Conservation (phyloP, 2,329 filamentous ascomycete genomes). For the Penicillium sp. region DNA sequence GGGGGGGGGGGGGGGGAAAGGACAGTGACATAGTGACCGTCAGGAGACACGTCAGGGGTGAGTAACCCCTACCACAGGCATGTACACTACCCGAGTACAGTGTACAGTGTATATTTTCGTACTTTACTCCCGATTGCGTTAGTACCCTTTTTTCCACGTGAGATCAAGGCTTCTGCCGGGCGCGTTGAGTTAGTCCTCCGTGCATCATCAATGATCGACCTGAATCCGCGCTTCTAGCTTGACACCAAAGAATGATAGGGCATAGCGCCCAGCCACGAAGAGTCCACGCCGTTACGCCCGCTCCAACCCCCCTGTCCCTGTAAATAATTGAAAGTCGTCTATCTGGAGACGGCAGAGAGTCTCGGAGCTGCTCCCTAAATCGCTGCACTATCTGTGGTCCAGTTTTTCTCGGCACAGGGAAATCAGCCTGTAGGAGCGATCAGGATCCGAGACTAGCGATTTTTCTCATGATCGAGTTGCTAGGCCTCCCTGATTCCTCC, state of each 20-base stretch:
- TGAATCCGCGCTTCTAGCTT: background rate
- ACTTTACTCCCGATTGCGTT: background rate
- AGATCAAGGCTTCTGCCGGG: constrained; percentile 3
- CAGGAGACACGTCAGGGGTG: constrained; percentile 16
- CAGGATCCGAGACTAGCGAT: constrained; percentile 15
- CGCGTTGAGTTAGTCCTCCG: background rate
- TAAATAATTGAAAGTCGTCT: background rate
- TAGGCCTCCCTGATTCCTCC: background rate
- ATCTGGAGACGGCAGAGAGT: background rate
- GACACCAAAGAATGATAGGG: background rate
- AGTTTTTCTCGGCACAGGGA: background rate
- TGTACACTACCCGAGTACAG: too few relatives aligned
- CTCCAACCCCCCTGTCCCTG: background rate
- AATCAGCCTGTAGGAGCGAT: constrained; percentile 3
- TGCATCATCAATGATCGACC: constrained; percentile 3
- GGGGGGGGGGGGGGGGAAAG: background rate
- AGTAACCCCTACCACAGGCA: background rate
- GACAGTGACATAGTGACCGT: constrained; percentile 16
- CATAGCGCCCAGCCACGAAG: constrained; percentile 2
- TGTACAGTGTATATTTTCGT: background rate
- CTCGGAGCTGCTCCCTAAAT: constrained; percentile 1
- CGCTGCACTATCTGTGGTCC: background rate
- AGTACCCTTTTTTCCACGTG: constrained; percentile 13
- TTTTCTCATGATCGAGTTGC: background rate
- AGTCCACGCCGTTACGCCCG: background rate